phyloP scores from a whole-genome alignment of 108 stramenopile genomes.

The Stephanodiscus triporus region DNA sequence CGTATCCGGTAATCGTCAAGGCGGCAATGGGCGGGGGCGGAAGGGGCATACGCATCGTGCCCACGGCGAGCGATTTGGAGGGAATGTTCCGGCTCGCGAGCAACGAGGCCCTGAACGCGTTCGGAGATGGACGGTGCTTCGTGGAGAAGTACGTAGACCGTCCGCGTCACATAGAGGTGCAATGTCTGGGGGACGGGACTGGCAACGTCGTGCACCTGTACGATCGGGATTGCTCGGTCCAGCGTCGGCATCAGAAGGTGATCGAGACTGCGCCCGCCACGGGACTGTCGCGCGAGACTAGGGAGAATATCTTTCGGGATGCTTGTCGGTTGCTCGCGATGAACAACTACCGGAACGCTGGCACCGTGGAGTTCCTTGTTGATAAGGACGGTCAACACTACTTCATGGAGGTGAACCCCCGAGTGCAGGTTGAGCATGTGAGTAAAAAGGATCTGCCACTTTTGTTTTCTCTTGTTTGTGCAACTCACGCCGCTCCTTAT shows the following conservation, averaged over 20 bases:
- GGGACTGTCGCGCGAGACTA: slow-evolving; percentile 68
- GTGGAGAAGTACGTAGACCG: slow-evolving; percentile 92
- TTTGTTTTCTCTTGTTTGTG: neutral
- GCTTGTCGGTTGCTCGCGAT: slow-evolving; percentile 67
- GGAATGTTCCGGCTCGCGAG: slow-evolving; percentile 70
- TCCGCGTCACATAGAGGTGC: slow-evolving; percentile 97
- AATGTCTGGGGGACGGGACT: slow-evolving; percentile 93
- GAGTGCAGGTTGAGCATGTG: slow-evolving; percentile 44
- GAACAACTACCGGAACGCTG: slow-evolving; percentile 93
- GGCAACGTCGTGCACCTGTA: slow-evolving; percentile 93
- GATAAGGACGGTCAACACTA: slow-evolving; percentile 88
- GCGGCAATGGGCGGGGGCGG: slow-evolving; percentile 96
- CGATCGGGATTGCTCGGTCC: slow-evolving; percentile 98
- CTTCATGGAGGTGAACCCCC: slow-evolving; percentile 96
- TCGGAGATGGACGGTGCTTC: slow-evolving; percentile 94
- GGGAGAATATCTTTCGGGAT: slow-evolving; percentile 79
- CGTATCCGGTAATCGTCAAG: slow-evolving; percentile 96
- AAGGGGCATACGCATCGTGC: slow-evolving; percentile 95
- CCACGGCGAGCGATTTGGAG: slow-evolving; percentile 68
- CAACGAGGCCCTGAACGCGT: slow-evolving; percentile 89
- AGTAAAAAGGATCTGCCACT: neutral
- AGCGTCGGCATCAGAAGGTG: slow-evolving; percentile 98
- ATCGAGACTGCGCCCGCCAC: slow-evolving; percentile 93
- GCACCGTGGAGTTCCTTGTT: slow-evolving; percentile 97
- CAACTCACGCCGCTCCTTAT: neutral